A percentile compares a stretch with the other conserved stretches of the same genome.
These are phyloP conservation scores for Botrytis fabae DNA, from an alignment of 2,329 filamentous ascomycete genomes.

Conservation along the genomic window DNA sequence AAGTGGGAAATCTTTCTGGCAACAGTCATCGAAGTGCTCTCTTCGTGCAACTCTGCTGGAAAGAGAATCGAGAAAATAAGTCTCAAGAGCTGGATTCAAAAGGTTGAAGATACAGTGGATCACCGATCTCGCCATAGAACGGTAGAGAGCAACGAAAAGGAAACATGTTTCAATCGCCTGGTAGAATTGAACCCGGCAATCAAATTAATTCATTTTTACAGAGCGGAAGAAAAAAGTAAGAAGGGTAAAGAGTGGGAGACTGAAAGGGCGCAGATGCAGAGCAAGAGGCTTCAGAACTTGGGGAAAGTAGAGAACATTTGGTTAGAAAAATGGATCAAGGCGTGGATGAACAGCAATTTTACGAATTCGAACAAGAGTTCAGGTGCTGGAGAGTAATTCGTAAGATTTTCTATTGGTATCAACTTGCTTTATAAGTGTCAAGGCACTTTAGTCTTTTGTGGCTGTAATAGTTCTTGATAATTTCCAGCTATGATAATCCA, in stretches of 20 bases:
- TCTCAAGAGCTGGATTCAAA: not conserved
- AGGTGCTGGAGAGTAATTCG: too few species aligned
- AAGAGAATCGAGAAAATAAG: not conserved
- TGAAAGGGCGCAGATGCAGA: not conserved
- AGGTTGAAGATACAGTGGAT: not conserved
- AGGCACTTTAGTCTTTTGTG: too few species aligned
- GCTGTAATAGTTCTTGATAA: too few species aligned
- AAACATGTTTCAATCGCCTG: not conserved
- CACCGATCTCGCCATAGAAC: not conserved
- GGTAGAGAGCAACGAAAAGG: not conserved
- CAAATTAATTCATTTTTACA: slow-evolving; percentile 5
- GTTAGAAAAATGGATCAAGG: slow-evolving; percentile 9
- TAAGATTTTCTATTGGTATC: too few species aligned
- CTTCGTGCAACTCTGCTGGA: not conserved
- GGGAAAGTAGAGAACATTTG: not conserved
- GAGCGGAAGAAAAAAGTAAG: not conserved
- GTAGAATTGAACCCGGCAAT: not conserved
- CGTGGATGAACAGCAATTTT: not conserved
- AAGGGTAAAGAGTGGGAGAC: slow-evolving; percentile 6
- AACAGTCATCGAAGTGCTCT: not conserved
- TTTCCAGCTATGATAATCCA: too few species aligned
- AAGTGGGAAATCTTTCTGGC: not conserved
- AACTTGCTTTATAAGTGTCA: too few species aligned
- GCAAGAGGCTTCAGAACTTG: not conserved
- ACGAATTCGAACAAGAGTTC: not conserved